Percentiles rank a stretch among this genome's conserved stretches.
Evolutionary conservation across 1,284 basidiomycete genomes (phyloP).

Genomic region (Ceratobasidium sp.): DNA sequence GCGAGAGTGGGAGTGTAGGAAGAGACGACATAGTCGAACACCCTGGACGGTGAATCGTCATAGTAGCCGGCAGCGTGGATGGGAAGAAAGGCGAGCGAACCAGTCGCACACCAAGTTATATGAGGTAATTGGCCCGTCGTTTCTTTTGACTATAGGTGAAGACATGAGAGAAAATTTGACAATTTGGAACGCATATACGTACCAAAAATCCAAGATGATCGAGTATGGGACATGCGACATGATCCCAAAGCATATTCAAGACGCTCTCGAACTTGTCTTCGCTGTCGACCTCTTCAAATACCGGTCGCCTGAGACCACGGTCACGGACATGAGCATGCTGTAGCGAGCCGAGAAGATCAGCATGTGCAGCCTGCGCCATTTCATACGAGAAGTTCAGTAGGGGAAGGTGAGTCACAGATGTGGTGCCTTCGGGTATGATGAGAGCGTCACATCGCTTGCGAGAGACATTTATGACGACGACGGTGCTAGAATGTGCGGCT

Average conservation of each 20-base stretch:
- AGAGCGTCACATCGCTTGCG: not conserved
- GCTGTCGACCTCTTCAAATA: not conserved
- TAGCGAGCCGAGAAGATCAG: not conserved
- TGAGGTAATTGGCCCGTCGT: not conserved
- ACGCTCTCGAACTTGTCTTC: not conserved
- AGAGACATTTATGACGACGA: not conserved
- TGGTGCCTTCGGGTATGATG: not conserved
- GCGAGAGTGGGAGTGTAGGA: not conserved
- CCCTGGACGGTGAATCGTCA: not conserved
- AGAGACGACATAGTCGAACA: not conserved
- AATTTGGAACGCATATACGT: not conserved
- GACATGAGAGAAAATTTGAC: not conserved
- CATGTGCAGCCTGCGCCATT: not conserved
- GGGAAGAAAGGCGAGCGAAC: not conserved
- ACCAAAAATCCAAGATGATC: conserved; percentile 3
- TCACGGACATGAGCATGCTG: not conserved
- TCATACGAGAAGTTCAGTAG: not conserved
- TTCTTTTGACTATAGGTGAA: not conserved
- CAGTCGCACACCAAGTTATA: conserved; percentile 4
- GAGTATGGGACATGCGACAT: not conserved
- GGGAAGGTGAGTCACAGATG: not conserved
- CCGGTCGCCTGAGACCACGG: not conserved
- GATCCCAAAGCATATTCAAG: not conserved
- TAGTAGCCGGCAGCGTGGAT: not conserved
- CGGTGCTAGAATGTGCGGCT: not conserved